phyloP scores from a whole-genome alignment of 2,329 filamentous ascomycete genomes.

The Ophiostoma novo-ulmi region DNA sequence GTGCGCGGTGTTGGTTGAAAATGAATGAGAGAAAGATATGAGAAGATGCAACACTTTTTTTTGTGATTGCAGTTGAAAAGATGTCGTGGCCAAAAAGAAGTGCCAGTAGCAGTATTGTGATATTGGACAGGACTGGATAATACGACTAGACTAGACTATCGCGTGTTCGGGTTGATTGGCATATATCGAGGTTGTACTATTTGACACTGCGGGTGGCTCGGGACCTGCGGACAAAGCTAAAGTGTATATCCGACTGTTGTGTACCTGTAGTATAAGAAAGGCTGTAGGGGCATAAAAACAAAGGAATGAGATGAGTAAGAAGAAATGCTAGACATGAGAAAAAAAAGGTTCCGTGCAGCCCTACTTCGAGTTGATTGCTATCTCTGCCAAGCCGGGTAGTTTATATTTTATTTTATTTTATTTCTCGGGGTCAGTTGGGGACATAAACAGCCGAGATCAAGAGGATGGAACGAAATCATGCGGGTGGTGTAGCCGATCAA shows the following conservation, averaged over 20 bases:
- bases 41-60: neutral
- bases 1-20: neutral
- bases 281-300: neutral
- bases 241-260: conserved; percentile 1
- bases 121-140: neutral
- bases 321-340: neutral
- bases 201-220: conserved; percentile 2
- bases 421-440: neutral
- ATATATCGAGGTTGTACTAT: conserved; percentile 11
- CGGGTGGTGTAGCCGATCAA: neutral
- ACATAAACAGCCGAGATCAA: conserved; percentile 1
- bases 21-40: neutral
- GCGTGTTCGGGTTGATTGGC: conserved; percentile 10
- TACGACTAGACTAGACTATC: conserved; percentile 1
- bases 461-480: neutral
- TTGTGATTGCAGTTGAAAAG: neutral
- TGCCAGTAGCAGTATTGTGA: neutral
- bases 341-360: neutral
- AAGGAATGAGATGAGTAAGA: neutral
- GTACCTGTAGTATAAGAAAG: neutral
- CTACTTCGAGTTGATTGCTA: neutral
- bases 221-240: conserved; percentile 7
- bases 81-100: neutral
- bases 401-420: neutral
- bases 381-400: neutral